Evolutionary conservation across 148 eudicot species (phyloP).

Genomic region (Beta vulgaris): DNA sequence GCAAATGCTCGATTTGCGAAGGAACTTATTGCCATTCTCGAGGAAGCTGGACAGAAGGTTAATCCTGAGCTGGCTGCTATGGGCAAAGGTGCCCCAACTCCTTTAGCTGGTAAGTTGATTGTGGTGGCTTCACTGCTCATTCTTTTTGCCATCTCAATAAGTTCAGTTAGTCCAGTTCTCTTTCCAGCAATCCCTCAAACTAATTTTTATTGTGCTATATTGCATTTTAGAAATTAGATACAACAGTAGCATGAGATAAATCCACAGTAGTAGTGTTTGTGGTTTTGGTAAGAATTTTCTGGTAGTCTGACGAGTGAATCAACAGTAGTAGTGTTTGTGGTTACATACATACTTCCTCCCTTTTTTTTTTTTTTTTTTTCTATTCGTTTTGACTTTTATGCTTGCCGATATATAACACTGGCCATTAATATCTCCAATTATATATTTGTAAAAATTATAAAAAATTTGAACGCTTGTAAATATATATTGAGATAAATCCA

Average conservation of each 20-base stretch:
- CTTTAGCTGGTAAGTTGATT: constrained; percentile 68
- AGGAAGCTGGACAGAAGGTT: constrained; percentile 97
- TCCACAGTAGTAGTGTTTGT: too few species aligned
- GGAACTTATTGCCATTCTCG: constrained; percentile 78
- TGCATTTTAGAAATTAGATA: not conserved
- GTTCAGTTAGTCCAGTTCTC: not conserved
- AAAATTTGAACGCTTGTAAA: too few species aligned
- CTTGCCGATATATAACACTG: too few species aligned
- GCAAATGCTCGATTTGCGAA: constrained; percentile 98
- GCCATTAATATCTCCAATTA: too few species aligned
- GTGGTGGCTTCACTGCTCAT: not conserved
- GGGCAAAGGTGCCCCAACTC: constrained; percentile 98
- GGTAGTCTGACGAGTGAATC: not conserved
- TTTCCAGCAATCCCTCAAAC: not conserved
- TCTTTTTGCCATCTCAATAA: constrained; percentile 1
- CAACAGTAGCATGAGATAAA: not conserved
- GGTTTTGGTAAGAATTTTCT: not conserved
- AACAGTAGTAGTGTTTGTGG: not conserved
- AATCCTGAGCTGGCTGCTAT: constrained; percentile 81
- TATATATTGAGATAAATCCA: too few species aligned
- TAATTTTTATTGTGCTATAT: not conserved
- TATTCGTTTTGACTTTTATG: too few species aligned
- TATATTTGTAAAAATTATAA: too few species aligned
- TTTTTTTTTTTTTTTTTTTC: too few species aligned
- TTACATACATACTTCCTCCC: too few species aligned